These are phyloP conservation scores for Lichtheimia hyalospora DNA, from an alignment of 371 early-diverging fungal genomes.

Conservation along the genomic window DNA sequence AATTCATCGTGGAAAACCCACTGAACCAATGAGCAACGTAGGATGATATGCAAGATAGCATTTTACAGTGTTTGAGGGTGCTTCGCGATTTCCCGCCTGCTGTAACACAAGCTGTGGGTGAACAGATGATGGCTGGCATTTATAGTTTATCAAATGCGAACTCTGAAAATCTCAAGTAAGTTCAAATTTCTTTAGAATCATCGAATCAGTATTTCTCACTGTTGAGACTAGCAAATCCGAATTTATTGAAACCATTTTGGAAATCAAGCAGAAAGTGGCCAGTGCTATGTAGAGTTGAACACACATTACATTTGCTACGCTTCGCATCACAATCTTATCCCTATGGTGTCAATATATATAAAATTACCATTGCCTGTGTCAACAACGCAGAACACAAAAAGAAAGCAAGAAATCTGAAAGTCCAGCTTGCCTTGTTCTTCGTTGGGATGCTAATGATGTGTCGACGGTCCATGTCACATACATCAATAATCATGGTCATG, in stretches of 20 bases:
- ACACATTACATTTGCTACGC: too few species aligned
- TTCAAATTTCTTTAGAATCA: neutral
- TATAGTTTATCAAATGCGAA: slow-evolving; percentile 56
- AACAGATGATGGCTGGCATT: slow-evolving; percentile 83
- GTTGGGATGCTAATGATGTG: too few species aligned
- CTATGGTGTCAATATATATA: too few species aligned
- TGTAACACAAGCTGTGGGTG: slow-evolving; percentile 67
- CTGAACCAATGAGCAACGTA: slow-evolving; percentile 5
- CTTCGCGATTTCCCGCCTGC: slow-evolving; percentile 66
- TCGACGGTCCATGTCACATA: too few species aligned
- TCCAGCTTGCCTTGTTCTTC: too few species aligned
- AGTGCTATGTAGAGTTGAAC: slow-evolving; percentile 26
- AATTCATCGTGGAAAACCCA: neutral
- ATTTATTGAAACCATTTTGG: slow-evolving; percentile 46
- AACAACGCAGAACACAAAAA: too few species aligned
- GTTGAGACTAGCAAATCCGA: slow-evolving; percentile 31
- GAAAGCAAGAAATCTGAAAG: too few species aligned
- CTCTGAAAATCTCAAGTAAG: slow-evolving; percentile 49
- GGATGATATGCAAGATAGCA: slow-evolving; percentile 59
- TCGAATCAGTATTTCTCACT: neutral
- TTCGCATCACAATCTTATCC: too few species aligned
- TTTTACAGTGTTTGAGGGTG: slow-evolving; percentile 63
- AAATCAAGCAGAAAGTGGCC: slow-evolving; percentile 48
- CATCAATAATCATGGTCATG: too few species aligned
- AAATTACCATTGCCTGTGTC: too few species aligned